Base-by-base conservation (phyloP, 352 stramenopile genomes). In the Phytophthora litchii region DNA sequence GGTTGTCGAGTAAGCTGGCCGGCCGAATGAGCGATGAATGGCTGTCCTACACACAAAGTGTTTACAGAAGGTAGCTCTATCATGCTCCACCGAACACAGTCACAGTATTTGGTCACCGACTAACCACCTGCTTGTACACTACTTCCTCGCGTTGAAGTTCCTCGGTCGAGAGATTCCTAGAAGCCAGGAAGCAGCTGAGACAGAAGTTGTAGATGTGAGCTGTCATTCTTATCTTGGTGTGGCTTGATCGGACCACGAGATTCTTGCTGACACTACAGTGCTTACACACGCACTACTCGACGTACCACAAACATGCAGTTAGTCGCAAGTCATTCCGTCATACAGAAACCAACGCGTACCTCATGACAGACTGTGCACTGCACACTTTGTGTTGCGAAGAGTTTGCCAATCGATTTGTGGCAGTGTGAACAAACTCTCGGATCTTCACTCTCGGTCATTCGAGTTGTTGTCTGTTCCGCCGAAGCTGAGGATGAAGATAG, bases 101-200 rank as follows among this genome's bases (percentile, higher is more conserved):
- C n/a, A n/a, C n/a, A n/a, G n/a, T n/a, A n/a, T n/a, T 40, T 34
- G 7, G 10, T 36, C 45, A 59, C 16, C 19, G 25, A 10, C 27
- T 36, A n/a, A 10, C 27, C 16, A 52, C 40, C 5, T 31, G 43
- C 14, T 60, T 57, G 57, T 40, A 51, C n/a, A 64, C 51, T 23
- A 75, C 60, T 59, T 81, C 69, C 16, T 74, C 72, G 14, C 64
- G 35, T 32, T 81, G 72, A 12, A 80, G 52, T 12, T 71, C 35
- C 36, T 50, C 32, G 2, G 64, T 63, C 12, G 60, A 49, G 36
- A 66, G 60, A 20, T 66, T 69, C 14, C 54, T 73, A 16, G 53
- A 57, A 4, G 57, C 57, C 36, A 81, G 37, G 36, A 70, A 76
- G 47, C 72, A 80, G 21, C 66, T 54, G 37, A 81, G 54, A 38